These are phyloP conservation scores for Xanthoconium stramineum DNA, from an alignment of 768 basidiomycete species.

Conservation along the genomic window DNA sequence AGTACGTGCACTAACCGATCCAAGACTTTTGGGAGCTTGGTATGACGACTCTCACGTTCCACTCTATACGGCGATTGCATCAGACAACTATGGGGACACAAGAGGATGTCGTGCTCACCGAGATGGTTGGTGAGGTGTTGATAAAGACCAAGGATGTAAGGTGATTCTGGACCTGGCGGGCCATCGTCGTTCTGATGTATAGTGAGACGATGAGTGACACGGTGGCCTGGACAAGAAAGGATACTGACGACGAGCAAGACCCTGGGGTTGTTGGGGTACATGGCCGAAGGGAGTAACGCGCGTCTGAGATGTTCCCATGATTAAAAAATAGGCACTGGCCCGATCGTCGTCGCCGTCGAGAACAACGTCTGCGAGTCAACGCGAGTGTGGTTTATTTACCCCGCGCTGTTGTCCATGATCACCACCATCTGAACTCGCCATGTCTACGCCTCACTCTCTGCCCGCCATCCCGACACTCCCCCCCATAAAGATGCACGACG, in stretches of 20 bases:
- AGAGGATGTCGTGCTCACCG: slow-evolving; percentile 40
- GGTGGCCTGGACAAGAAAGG: neutral
- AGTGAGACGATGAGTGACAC: neutral
- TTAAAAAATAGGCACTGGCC: slow-evolving; percentile 9
- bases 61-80: slow-evolving; percentile 42
- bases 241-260: slow-evolving; percentile 45
- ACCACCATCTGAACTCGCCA: slow-evolving; percentile 16
- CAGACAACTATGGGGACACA: neutral
- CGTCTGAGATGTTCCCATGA: slow-evolving; percentile 24
- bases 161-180: slow-evolving; percentile 69
- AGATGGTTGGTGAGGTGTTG: slow-evolving; percentile 54
- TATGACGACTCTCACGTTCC: slow-evolving; percentile 77
- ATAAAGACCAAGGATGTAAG: slow-evolving; percentile 73
- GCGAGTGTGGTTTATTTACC: neutral
- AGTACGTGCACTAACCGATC: slow-evolving; percentile 56
- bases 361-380: neutral
- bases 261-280: slow-evolving; percentile 18
- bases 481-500: slow-evolving; percentile 42
- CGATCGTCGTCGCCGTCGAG: slow-evolving; percentile 9
- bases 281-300: slow-evolving; percentile 1
- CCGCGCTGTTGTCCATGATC: slow-evolving; percentile 10
- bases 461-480: slow-evolving; percentile 42
- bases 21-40: slow-evolving; percentile 83
- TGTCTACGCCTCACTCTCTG: slow-evolving; percentile 28
- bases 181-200: slow-evolving; percentile 74